These are phyloP conservation scores for Kwoniella mangroviensis DNA, from an alignment of 768 basidiomycete species.

Conservation along the genomic window DNA sequence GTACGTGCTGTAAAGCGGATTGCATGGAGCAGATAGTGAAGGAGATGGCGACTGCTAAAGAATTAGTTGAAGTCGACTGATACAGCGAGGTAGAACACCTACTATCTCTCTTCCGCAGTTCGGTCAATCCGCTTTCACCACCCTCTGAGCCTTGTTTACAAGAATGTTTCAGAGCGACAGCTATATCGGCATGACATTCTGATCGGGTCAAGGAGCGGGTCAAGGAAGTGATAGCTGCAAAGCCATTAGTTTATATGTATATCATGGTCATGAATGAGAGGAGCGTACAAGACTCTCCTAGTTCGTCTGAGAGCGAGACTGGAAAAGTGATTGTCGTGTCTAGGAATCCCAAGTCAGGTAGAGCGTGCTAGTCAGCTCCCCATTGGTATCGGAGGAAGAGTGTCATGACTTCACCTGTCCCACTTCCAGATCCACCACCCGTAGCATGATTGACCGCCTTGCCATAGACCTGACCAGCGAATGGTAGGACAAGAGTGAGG, in stretches of 20 bases:
- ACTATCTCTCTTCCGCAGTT: constrained; percentile 29
- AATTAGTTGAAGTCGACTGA: too few relatives aligned
- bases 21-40: constrained; percentile 51
- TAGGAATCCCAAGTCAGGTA: too few relatives aligned
- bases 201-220: constrained; percentile 17
- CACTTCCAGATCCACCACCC: background rate
- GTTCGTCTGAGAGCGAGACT: too few relatives aligned
- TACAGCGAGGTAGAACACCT: background rate
- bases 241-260: background rate
- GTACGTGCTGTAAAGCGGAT: constrained; percentile 46
- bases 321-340: too few relatives aligned
- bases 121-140: constrained; percentile 3
- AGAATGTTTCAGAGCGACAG: constrained; percentile 5
- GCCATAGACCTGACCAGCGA: background rate
- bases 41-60: constrained; percentile 46
- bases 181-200: constrained; percentile 35
- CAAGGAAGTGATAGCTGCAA: constrained; percentile 8
- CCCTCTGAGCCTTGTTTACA: background rate
- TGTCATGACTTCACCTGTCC: too few relatives aligned
- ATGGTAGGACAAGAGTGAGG: background rate
- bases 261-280: background rate
- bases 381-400: too few relatives aligned
- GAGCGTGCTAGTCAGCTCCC: too few relatives aligned
- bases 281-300: too few relatives aligned
- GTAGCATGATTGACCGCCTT: background rate